Conservation (phyloP, 176 grass and related monocot genomes). For the Leersia perrieri region DNA sequence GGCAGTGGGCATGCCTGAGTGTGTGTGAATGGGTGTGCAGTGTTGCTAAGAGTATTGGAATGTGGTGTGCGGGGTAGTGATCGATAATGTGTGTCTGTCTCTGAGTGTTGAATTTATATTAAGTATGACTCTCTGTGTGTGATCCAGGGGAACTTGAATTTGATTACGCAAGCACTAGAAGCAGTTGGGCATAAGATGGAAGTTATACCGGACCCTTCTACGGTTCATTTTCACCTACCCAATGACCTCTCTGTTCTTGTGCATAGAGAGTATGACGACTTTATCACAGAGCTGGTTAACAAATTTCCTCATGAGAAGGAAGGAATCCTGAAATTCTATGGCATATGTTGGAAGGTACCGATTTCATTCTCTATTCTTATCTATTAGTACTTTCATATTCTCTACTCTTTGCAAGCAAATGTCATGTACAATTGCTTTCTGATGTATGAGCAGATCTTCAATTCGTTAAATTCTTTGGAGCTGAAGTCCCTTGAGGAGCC, state of each 20-base stretch:
- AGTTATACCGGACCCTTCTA: conserved; percentile 85
- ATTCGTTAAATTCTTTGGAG: conserved; percentile 85
- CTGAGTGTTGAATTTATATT: background rate
- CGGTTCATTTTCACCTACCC: conserved; percentile 87
- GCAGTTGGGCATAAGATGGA: conserved; percentile 84
- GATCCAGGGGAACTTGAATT: conserved; percentile 81
- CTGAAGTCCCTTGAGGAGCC: conserved; percentile 95
- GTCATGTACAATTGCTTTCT: background rate
- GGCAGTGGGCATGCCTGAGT: background rate
- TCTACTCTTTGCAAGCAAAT: background rate
- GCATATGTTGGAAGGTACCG: conserved; percentile 83
- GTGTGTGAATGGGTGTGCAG: background rate
- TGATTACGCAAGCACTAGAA: conserved; percentile 80
- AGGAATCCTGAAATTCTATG: conserved; percentile 81
- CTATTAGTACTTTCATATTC: background rate
- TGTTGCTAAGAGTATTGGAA: background rate
- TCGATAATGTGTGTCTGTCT: background rate
- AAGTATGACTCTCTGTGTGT: conserved; percentile 3
- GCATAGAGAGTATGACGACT: conserved; percentile 72
- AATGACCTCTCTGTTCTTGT: conserved; percentile 70
- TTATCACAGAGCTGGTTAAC: conserved; percentile 54
- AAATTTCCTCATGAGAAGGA: conserved; percentile 92
- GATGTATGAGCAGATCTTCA: conserved; percentile 66
- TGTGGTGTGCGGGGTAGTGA: background rate
- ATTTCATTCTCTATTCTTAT: background rate